These are phyloP conservation scores for Pyrenula massariospora DNA, from an alignment of 495 filamentous ascomycete species.

Conservation along the genomic window DNA sequence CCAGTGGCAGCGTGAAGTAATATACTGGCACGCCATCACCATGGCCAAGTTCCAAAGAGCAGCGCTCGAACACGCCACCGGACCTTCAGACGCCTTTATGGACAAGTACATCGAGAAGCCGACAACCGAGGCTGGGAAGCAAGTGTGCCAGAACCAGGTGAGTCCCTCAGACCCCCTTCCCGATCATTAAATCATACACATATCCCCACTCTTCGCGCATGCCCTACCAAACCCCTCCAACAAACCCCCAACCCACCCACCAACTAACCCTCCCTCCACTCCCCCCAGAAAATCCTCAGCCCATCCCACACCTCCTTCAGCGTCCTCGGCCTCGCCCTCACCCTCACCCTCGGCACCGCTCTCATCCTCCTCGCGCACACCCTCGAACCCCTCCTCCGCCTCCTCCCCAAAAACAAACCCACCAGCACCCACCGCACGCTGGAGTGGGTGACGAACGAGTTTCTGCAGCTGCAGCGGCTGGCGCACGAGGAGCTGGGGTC, in stretches of 20 bases:
- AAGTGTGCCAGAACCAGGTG: not conserved
- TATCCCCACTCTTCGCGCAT: not conserved
- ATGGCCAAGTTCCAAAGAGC: slow-evolving; percentile 5
- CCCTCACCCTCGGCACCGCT: slow-evolving; percentile 8
- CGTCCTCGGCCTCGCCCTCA: slow-evolving; percentile 12
- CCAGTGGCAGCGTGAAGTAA: slow-evolving; percentile 18
- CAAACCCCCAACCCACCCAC: too few relatives aligned
- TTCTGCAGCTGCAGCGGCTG: slow-evolving; percentile 13
- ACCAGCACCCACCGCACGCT: slow-evolving; percentile 9
- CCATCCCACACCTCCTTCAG: slow-evolving; percentile 6
- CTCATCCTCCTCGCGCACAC: slow-evolving; percentile 11
- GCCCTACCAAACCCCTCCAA: not conserved
- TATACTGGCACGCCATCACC: slow-evolving; percentile 8
- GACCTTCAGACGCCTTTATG: not conserved
- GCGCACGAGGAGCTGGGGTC: slow-evolving; percentile 10
- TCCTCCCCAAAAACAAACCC: not conserved
- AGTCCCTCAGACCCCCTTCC: too few relatives aligned
- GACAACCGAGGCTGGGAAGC: not conserved
- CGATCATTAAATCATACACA: too few relatives aligned
- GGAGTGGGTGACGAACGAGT: slow-evolving; percentile 11
- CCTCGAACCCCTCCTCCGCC: slow-evolving; percentile 3
- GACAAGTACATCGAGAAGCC: not conserved
- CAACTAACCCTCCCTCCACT: not conserved
- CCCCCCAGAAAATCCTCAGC: not conserved
- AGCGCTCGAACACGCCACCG: slow-evolving; percentile 5